phyloP scores from a whole-genome alignment of 768 basidiomycete species.

The Gymnopilus junonius region DNA sequence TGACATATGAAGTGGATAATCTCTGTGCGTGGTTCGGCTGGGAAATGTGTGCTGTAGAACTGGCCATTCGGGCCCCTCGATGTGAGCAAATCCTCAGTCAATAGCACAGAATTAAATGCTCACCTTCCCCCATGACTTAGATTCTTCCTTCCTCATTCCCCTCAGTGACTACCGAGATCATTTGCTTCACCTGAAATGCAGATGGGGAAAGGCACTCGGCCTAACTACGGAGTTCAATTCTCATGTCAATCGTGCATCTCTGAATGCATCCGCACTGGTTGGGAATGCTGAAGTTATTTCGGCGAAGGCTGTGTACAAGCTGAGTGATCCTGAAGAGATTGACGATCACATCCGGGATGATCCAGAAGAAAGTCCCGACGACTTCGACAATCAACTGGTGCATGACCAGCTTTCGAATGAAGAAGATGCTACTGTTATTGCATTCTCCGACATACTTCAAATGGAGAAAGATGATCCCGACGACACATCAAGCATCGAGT shows the following conservation, averaged over 20 bases:
- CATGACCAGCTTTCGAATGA: not conserved
- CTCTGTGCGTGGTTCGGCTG: constrained; percentile 36
- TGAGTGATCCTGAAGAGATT: not conserved
- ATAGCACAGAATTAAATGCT: not conserved
- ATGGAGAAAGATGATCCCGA: not conserved
- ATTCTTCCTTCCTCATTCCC: not conserved
- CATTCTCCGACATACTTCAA: not conserved
- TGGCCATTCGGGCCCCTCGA: constrained; percentile 17
- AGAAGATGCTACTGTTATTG: not conserved
- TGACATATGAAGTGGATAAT: constrained; percentile 35
- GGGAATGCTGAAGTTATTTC: not conserved
- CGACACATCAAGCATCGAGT: not conserved
- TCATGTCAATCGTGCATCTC: not conserved
- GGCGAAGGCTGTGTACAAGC: not conserved
- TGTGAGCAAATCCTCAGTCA: constrained; percentile 16
- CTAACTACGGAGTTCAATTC: not conserved
- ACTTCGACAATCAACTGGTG: not conserved
- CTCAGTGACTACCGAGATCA: not conserved
- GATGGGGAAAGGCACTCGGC: not conserved
- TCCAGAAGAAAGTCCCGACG: not conserved
- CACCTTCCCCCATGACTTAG: not conserved
- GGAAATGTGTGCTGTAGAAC: constrained; percentile 30
- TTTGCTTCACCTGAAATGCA: not conserved
- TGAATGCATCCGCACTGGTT: not conserved
- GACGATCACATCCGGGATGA: not conserved